Conservation (phyloP, 495 filamentous ascomycete genomes). For the Terfezia claveryi region DNA sequence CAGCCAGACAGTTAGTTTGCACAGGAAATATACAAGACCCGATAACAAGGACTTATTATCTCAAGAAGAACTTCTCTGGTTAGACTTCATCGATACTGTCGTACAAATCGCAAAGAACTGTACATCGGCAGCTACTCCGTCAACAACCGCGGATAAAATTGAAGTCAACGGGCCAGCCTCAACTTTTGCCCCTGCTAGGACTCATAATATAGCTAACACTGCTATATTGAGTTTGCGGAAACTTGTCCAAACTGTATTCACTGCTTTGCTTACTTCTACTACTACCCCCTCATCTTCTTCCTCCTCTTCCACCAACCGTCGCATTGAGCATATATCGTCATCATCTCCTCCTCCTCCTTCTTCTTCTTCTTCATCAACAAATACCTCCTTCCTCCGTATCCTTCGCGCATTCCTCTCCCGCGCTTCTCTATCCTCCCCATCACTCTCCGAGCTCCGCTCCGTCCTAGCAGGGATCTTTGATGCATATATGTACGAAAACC, state of each 20-base stretch:
- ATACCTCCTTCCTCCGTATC: slow-evolving; percentile 63
- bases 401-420: slow-evolving; percentile 75
- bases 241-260: slow-evolving; percentile 77
- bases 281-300: slow-evolving; percentile 17
- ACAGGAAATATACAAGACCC: not conserved
- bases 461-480: slow-evolving; percentile 79
- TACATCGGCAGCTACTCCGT: slow-evolving; percentile 10
- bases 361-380: slow-evolving; percentile 21
- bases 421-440: slow-evolving; percentile 59
- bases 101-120: slow-evolving; percentile 51
- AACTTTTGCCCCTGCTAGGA: not conserved
- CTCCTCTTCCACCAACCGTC: slow-evolving; percentile 2
- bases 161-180: slow-evolving; percentile 12
- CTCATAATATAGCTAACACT: slow-evolving; percentile 27
- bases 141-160: slow-evolving; percentile 7
- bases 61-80: slow-evolving; percentile 66
- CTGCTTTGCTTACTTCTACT: slow-evolving; percentile 57
- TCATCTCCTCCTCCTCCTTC: no score
- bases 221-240: slow-evolving; percentile 44
- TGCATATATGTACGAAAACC: slow-evolving; percentile 82
- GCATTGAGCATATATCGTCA: slow-evolving; percentile 17
- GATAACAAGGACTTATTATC: slow-evolving; percentile 29
- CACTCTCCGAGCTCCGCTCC: slow-evolving; percentile 61
- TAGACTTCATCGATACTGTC: slow-evolving; percentile 67
- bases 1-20: slow-evolving; percentile 19